Evolutionary conservation across 306 rosid species (phyloP), one percentile per base, ranked within the genome.

Genomic region (Lablab purpureus): DNA sequence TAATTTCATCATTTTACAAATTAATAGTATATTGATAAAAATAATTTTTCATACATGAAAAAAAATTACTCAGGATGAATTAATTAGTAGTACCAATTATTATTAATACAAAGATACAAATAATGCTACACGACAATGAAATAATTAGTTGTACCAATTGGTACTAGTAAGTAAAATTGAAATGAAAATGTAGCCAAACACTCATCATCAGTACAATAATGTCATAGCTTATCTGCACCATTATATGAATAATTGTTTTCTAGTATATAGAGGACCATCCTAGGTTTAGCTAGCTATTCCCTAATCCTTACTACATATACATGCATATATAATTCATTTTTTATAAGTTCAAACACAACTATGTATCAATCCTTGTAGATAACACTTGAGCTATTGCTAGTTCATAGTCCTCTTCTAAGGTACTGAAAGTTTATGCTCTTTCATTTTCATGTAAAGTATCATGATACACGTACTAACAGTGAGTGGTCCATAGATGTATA

Each of bases 231-330:
- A 74, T 45, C 5, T 74, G 49, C 60, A 45, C 27, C 71, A 60
- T 60, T 13, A 3, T 63, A 30, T 75, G 51, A 32, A 47, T 47
- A 4, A 62, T 43, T 75, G 63, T 51, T 76, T 21, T 27, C 23
- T 18, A 40, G 22, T 21, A 30, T 28, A 7, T 32, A 60, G 0
- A 79, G 82, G 85, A 70, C 85, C 82, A 82, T 70, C 68, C 85
- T 82, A 69, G 18, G 21, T 28, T 13, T 43, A 68, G 73, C 63
- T 76, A 63, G 52, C 40, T 71, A 46, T 25, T 72, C 73, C 73
- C 73, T 15, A 13, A 80, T 47, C 43, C 28, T 18, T 65, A 9
- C 36, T 46, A 19, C 27, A 14, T 40, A 30, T 56, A 55, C 23
- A 66, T 21, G 21, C 55, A 12, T 43, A 11, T 43, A 12, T 67